A percentile compares a stretch with the other conserved stretches of the same genome.
These are phyloP conservation scores for Paraglomus brasilianum DNA, from an alignment of 192 early-diverging fungal genomes.

Conservation along the genomic window DNA sequence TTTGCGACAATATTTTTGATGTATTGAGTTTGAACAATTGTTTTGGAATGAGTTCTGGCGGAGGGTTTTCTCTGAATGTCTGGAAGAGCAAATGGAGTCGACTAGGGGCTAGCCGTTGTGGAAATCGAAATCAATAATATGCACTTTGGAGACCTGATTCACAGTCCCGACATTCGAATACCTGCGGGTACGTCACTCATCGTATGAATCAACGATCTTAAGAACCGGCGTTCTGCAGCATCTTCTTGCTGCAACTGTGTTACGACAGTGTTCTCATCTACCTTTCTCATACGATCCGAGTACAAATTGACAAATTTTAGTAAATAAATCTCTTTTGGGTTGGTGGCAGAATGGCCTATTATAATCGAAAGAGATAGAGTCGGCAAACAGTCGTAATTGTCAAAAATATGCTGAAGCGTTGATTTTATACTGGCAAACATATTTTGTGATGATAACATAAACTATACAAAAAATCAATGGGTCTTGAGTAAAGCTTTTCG, in stretches of 20 bases:
- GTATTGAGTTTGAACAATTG: slow-evolving; percentile 12
- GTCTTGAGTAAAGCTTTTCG: not conserved
- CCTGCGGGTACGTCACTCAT: not conserved
- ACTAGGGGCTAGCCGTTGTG: not conserved
- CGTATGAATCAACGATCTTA: not conserved
- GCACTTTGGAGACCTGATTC: not conserved
- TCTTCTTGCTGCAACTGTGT: not conserved
- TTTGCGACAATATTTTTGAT: not conserved
- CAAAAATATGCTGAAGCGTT: not conserved
- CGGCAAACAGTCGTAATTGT: not conserved
- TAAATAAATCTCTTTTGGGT: slow-evolving; percentile 9
- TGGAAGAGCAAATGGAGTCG: slow-evolving; percentile 1
- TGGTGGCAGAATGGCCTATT: not conserved
- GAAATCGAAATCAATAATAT: not conserved
- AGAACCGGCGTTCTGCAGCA: not conserved
- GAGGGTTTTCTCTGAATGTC: not conserved
- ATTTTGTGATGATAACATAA: not conserved
- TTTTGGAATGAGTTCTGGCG: slow-evolving; percentile 7
- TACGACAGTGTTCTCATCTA: not conserved
- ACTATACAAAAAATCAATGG: not conserved
- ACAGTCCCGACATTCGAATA: not conserved
- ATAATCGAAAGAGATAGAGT: not conserved
- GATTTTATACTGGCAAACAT: not conserved
- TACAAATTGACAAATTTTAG: slow-evolving; percentile 1
- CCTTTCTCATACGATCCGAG: not conserved